Percentiles rank a stretch among this genome's conserved stretches.
Conservation (phyloP, 2,329 filamentous ascomycete species). For the Emmonsiellopsis sp. region DNA sequence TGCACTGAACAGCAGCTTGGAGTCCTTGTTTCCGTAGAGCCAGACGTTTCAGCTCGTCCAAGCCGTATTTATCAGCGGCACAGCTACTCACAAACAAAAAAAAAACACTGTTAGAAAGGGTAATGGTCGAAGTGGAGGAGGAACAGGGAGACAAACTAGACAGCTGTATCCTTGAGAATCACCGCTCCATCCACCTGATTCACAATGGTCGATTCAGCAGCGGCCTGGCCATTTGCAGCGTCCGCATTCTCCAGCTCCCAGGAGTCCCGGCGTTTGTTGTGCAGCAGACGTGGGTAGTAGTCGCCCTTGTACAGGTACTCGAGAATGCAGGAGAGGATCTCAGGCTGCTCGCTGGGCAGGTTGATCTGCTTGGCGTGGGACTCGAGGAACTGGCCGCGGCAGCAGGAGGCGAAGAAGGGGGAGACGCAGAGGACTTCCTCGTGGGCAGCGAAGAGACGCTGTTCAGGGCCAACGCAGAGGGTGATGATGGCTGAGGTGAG, state of each 20-base stretch:
- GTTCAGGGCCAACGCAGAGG: slow-evolving; percentile 67
- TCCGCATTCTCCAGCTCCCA: slow-evolving; percentile 68
- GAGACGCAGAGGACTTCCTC: slow-evolving; percentile 73
- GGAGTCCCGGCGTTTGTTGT: slow-evolving; percentile 69
- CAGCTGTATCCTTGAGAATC: slow-evolving; percentile 77
- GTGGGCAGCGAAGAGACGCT: slow-evolving; percentile 83
- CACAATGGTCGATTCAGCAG: slow-evolving; percentile 56
- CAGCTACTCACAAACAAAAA: slow-evolving; percentile 44
- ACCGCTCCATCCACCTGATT: slow-evolving; percentile 55
- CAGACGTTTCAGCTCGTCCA: slow-evolving; percentile 76
- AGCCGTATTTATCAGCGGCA: slow-evolving; percentile 70
- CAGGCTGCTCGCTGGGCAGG: slow-evolving; percentile 76
- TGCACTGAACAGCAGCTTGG: slow-evolving; percentile 72
- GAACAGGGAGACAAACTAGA: slow-evolving; percentile 49
- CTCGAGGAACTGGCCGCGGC: slow-evolving; percentile 55
- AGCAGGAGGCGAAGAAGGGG: slow-evolving; percentile 63
- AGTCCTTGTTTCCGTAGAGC: slow-evolving; percentile 83
- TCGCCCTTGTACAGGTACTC: slow-evolving; percentile 93
- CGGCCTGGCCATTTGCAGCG: slow-evolving; percentile 26
- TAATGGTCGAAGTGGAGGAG: not conserved
- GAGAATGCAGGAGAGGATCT: slow-evolving; percentile 81
- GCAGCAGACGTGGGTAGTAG: slow-evolving; percentile 74
- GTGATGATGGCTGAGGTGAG: slow-evolving; percentile 65
- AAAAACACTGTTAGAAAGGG: slow-evolving; percentile 7
- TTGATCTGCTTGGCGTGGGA: slow-evolving; percentile 59